Conservation (phyloP, 1,284 basidiomycete species). For the Puccinia coronata region DNA sequence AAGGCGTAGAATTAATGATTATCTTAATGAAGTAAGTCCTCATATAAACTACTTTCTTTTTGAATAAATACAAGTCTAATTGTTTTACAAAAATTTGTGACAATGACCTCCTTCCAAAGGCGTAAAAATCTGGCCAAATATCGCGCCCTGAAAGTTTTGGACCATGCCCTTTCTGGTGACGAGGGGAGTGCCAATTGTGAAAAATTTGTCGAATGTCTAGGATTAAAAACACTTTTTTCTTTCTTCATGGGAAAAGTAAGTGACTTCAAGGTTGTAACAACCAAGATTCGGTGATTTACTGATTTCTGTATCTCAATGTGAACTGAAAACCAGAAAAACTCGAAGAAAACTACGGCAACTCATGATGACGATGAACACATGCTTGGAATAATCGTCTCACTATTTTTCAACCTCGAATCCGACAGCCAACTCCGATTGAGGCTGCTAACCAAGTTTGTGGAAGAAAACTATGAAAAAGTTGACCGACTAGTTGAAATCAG, state of each 20-base stretch:
- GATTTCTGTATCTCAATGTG: not conserved
- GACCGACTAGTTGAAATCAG: conserved; percentile 88
- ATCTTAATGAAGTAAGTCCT: conserved; percentile 82
- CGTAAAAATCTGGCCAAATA: conserved; percentile 78
- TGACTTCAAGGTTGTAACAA: not conserved
- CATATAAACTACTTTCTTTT: conserved; percentile 34
- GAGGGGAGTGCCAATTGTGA: conserved; percentile 75
- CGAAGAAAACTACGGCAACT: conserved; percentile 54
- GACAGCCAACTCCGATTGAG: conserved; percentile 80
- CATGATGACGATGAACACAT: conserved; percentile 84
- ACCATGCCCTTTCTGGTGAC: conserved; percentile 82
- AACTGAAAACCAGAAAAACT: conserved; percentile 34
- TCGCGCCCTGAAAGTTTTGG: conserved; percentile 82
- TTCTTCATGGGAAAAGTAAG: conserved; percentile 88
- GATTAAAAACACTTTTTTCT: conserved; percentile 84
- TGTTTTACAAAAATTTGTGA: not conserved
- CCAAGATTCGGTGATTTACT: conserved; percentile 58
- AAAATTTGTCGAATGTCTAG: conserved; percentile 81
- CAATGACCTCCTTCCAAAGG: conserved; percentile 62
- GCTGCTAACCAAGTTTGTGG: conserved; percentile 88
- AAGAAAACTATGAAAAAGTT: conserved; percentile 83
- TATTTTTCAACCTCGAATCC: conserved; percentile 83
- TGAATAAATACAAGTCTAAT: not conserved
- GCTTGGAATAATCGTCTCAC: conserved; percentile 80
- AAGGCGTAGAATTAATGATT: conserved; percentile 95